Conservation (phyloP, 306 rosid species). For the Amphicarpaea edgeworthii region DNA sequence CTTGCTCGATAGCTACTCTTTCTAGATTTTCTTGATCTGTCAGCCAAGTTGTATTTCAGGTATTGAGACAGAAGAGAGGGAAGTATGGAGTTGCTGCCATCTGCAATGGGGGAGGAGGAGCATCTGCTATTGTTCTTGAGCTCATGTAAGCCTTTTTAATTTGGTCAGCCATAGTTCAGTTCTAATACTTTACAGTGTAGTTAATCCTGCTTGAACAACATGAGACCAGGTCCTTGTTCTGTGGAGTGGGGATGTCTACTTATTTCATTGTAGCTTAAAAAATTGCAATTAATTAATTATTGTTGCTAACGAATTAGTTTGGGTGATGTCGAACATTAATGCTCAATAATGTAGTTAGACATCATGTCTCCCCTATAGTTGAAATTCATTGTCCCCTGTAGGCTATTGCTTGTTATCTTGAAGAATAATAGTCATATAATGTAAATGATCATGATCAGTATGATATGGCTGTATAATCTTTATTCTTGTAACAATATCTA, state of each 20-base stretch:
- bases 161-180: conserved; percentile 26
- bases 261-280: neutral
- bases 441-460: conserved; percentile 1
- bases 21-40: neutral
- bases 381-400: neutral
- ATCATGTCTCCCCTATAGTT: neutral
- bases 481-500: neutral
- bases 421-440: neutral
- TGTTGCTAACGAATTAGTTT: neutral
- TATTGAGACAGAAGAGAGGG: conserved; percentile 77
- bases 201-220: conserved; percentile 12
- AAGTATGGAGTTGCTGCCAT: conserved; percentile 83
- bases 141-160: conserved; percentile 66
- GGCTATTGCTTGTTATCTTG: conserved; percentile 5
- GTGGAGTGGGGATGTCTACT: conserved; percentile 12
- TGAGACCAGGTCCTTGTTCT: neutral
- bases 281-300: neutral
- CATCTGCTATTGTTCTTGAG: conserved; percentile 92
- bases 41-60: conserved; percentile 60
- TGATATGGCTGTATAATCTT: neutral
- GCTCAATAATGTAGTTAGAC: conserved; percentile 14
- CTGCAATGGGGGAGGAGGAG: conserved; percentile 99
- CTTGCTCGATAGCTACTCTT: neutral
- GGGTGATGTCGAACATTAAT: neutral
- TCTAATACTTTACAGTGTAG: neutral